Evolutionary conservation across 2,329 filamentous ascomycete genomes (phyloP), one percentile per base, ranked within the genome.

Genomic region (Fusarium devonianum): DNA sequence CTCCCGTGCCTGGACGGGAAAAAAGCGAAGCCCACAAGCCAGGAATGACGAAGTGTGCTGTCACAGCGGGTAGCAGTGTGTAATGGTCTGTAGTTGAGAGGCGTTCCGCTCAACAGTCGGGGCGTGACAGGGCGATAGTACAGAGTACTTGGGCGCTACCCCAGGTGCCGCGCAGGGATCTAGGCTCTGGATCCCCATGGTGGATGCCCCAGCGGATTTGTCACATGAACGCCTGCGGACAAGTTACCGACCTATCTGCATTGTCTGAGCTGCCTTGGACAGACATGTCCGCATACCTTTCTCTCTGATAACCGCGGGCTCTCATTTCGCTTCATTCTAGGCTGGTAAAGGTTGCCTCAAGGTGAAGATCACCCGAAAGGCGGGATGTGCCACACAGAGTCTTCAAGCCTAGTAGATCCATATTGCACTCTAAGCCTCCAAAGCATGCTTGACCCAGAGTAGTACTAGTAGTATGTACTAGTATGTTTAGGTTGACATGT

Each of bases 31-130:
- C 28, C 23, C 17, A 16, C 19, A 25, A 30, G 37, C 28, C 30
- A 58, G 53, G 32, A 48, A 59, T 58, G 56, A 59, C 56, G 50
- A 56, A 59, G 50, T 34, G n/a, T 35, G 29, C 21, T 56, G 39
- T 30, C 26, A 39, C 45, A 52, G 50, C 22, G 46, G 18, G 29
- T 48, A 28, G 18, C 28, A 30, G 43, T 23, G 22, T 14, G 22
- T 37, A 13, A 30, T n/a, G n/a, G n/a, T 10, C n/a, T n/a, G 26
- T 14, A 13, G 49, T 54, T 53, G 51, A 56, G 54, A 26, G 32
- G 44, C 13, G 49, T 46, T 37, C 44, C 26, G 38, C 52, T 34
- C 56, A 60, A 60, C 56, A 56, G 52, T 43, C 30, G 22, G 40
- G 22, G 28, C 19, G 12, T 23, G 46, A 33, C 37, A 33, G 19